Conservation (phyloP, 768 basidiomycete species). For the Lactarius sp. region DNA sequence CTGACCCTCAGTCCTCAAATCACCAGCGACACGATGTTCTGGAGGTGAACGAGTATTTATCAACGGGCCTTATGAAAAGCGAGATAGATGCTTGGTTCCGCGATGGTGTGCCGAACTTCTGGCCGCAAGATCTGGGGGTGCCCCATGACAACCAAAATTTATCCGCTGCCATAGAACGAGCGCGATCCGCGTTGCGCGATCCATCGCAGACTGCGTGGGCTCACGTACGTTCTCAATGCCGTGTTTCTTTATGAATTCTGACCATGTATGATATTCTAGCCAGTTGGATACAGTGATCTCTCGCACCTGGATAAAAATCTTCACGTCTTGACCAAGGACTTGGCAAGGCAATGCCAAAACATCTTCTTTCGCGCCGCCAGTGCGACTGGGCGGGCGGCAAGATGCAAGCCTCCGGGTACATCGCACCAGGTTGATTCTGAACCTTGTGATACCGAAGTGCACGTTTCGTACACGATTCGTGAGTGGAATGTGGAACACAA, state of each 20-base stretch:
- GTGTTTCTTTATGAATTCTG: constrained; percentile 11
- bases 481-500: constrained; percentile 21
- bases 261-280: constrained; percentile 33
- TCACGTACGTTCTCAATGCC: constrained; percentile 40
- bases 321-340: constrained; percentile 56
- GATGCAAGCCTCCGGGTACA: constrained; percentile 23
- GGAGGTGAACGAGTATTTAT: constrained; percentile 77
- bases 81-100: constrained; percentile 77
- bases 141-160: constrained; percentile 37
- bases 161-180: constrained; percentile 42
- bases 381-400: constrained; percentile 59
- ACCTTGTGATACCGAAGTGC: constrained; percentile 6
- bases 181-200: constrained; percentile 45
- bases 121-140: constrained; percentile 46
- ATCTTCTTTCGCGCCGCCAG: constrained; percentile 59
- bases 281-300: constrained; percentile 45
- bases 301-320: constrained; percentile 64
- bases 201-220: constrained; percentile 46
- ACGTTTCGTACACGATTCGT: constrained; percentile 24
- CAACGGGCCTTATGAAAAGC: constrained; percentile 62
- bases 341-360: constrained; percentile 54
- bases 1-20: constrained; percentile 42
- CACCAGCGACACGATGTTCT: constrained; percentile 64
- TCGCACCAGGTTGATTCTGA: constrained; percentile 20
- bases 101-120: constrained; percentile 54